Conservation (phyloP, 2,329 filamentous ascomycete species). For the Ascochyta viciae-villosae region DNA sequence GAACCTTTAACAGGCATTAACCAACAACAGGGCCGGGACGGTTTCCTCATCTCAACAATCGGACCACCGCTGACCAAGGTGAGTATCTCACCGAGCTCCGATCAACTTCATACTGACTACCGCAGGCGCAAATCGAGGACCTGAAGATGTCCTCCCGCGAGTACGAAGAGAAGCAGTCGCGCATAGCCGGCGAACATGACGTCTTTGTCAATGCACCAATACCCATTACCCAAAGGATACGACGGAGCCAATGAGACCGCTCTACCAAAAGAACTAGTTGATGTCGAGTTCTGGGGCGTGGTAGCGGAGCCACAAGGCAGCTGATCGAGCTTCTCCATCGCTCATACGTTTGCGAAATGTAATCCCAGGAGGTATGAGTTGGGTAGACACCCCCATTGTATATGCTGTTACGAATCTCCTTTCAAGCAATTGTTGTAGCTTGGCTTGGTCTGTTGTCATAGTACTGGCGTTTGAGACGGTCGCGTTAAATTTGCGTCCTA, state of each 20-base stretch:
- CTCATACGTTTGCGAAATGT: neutral
- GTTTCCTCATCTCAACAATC: conserved; percentile 51
- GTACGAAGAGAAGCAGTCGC: conserved; percentile 53
- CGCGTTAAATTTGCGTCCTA: neutral
- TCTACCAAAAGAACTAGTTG: neutral
- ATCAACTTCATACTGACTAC: conserved; percentile 18
- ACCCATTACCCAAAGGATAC: conserved; percentile 43
- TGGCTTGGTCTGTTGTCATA: neutral
- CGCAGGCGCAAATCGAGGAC: conserved; percentile 53
- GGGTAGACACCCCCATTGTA: neutral
- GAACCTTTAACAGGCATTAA: conserved; percentile 19
- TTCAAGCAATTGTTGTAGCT: neutral
- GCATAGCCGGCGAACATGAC: conserved; percentile 42
- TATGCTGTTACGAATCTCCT: neutral
- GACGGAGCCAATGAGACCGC: conserved; percentile 33
- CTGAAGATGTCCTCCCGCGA: conserved; percentile 49
- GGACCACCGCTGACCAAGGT: conserved; percentile 53
- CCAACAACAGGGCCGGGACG: conserved; percentile 48
- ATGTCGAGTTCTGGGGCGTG: neutral
- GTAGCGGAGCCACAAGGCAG: neutral
- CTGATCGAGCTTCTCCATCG: neutral
- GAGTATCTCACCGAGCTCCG: neutral
- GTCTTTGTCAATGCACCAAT: conserved; percentile 52
- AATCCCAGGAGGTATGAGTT: neutral
- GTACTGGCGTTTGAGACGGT: conserved; percentile 1